Evolutionary conservation across 306 rosid species (phyloP).

Genomic region (Notholithocarpus densiflorus): DNA sequence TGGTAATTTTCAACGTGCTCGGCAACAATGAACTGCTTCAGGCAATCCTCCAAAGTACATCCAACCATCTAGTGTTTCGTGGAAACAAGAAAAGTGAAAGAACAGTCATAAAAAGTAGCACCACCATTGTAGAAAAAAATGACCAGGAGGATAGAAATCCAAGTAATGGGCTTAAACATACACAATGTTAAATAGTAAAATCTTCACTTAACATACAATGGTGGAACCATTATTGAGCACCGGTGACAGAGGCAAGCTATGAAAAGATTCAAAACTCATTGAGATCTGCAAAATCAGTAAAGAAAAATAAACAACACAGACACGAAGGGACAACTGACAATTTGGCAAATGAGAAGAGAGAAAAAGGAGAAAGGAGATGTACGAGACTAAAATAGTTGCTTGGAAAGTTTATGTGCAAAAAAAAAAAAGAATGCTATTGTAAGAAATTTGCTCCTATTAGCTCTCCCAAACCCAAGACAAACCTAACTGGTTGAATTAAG

Average conservation of each 20-base stretch:
- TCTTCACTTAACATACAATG: slow-evolving; percentile 52
- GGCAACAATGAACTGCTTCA: slow-evolving; percentile 69
- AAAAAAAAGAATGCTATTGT: background rate
- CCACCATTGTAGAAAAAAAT: slow-evolving; percentile 2
- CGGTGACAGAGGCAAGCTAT: slow-evolving; percentile 80
- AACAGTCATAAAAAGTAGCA: slow-evolving; percentile 1
- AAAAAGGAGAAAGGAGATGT: background rate
- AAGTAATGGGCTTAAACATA: slow-evolving; percentile 23
- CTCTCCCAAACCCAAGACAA: background rate
- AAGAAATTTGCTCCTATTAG: background rate
- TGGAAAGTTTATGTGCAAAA: background rate
- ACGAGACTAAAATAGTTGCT: background rate
- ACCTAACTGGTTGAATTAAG: background rate
- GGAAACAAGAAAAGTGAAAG: slow-evolving; percentile 10
- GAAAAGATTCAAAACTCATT: slow-evolving; percentile 75
- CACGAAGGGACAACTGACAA: background rate
- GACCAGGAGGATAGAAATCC: slow-evolving; percentile 1
- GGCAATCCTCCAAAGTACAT: slow-evolving; percentile 71
- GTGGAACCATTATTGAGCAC: slow-evolving; percentile 32
- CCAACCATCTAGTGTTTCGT: slow-evolving; percentile 46
- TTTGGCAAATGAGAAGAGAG: background rate
- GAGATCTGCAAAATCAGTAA: slow-evolving; percentile 69
- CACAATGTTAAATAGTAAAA: slow-evolving; percentile 21
- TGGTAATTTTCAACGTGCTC: slow-evolving; percentile 82
- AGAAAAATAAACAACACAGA: slow-evolving; percentile 5